These are phyloP conservation scores for Tricholomella constricta DNA, from an alignment of 768 basidiomycete genomes.

Conservation along the genomic window DNA sequence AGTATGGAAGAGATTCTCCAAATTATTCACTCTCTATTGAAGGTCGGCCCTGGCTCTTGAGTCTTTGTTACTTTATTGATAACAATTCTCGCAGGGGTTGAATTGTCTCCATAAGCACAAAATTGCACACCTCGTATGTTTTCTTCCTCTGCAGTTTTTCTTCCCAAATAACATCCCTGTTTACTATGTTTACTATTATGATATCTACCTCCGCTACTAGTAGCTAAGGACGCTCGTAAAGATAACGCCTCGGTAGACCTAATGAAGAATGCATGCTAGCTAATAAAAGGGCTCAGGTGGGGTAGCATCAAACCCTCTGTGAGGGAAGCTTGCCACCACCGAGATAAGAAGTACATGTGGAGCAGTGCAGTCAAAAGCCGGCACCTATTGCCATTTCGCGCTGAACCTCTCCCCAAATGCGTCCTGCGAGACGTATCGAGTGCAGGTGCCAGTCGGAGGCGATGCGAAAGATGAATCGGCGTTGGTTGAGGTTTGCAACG, in stretches of 20 bases:
- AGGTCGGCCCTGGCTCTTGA: constrained; percentile 5
- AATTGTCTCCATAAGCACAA: constrained; percentile 20
- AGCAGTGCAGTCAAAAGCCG: background rate
- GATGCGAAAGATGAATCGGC: no score
- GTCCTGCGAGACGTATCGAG: no score
- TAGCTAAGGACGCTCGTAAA: no score
- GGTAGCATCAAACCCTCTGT: background rate
- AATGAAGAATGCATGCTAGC: no score
- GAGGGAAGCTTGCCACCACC: background rate
- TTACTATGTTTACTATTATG: no score
- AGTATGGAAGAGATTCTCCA: constrained; percentile 12
- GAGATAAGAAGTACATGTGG: background rate
- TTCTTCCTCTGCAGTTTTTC: background rate
- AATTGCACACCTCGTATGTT: constrained; percentile 23
- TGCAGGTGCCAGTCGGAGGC: no score
- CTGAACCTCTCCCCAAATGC: background rate
- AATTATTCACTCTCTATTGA: constrained; percentile 21
- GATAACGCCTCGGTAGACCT: no score
- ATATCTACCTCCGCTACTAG: no score
- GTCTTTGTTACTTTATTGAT: background rate
- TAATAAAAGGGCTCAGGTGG: background rate
- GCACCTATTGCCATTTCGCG: background rate
- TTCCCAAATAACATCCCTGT: background rate
- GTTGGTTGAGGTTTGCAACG: background rate
- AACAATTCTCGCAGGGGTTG: constrained; percentile 13